phyloP scores from a whole-genome alignment of 345 rosid species.

The Heritiera fomes region DNA sequence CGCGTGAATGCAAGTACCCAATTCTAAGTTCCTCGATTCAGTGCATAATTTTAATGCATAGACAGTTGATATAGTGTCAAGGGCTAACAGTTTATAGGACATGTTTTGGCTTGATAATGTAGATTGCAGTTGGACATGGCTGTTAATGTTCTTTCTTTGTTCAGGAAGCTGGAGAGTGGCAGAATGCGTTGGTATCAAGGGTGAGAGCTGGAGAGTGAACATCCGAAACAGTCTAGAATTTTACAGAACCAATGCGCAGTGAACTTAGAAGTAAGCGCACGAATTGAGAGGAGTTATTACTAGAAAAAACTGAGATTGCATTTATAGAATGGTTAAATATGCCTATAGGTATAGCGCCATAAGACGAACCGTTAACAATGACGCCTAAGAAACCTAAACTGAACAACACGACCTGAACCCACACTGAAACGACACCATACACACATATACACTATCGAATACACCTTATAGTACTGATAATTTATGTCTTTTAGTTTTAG shows the following conservation, averaged over 20 bases:
- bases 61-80: conserved; percentile 16
- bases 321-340: too few relatives aligned
- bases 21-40: conserved; percentile 15
- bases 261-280: too few relatives aligned
- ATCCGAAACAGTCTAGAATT: background rate
- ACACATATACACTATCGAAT: background rate
- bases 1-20: conserved; percentile 32
- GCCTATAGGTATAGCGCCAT: background rate
- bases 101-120: conserved; percentile 14
- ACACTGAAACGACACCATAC: background rate
- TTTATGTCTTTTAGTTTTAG: too few relatives aligned
- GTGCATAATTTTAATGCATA: conserved; percentile 20
- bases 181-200: background rate
- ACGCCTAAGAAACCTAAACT: background rate
- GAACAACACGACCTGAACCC: background rate
- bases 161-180: background rate
- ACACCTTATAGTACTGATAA: background rate
- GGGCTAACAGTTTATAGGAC: background rate
- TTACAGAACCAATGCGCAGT: background rate
- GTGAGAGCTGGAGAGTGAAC: background rate
- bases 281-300: too few relatives aligned
- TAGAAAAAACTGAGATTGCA: too few relatives aligned
- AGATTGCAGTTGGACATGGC: background rate
- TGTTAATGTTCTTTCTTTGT: background rate
- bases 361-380: background rate